Evolutionary conservation across 495 filamentous ascomycete species (phyloP).

Genomic region (Hyaloscypha variabilis): DNA sequence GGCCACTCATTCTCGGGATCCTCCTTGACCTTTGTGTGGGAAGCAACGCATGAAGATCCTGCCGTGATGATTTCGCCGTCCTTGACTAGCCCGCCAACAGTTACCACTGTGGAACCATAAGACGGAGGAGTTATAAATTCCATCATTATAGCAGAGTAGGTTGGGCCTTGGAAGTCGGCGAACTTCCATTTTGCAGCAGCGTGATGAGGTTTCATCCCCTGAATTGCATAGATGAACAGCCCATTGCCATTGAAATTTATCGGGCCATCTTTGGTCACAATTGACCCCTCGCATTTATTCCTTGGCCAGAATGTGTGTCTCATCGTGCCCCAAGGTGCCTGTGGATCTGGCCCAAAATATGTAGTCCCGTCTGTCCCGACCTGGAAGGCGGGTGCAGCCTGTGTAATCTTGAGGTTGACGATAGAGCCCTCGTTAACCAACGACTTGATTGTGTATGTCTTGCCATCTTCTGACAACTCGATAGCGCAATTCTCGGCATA

Average conservation of each 20-base stretch:
- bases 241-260: conserved; percentile 80
- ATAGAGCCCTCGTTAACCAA: conserved; percentile 72
- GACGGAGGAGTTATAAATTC: conserved; percentile 94
- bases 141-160: conserved; percentile 89
- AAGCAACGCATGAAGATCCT: conserved; percentile 60
- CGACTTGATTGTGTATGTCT: conserved; percentile 82
- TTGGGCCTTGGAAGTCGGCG: conserved; percentile 84
- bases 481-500: conserved; percentile 81
- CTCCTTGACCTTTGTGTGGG: conserved; percentile 66
- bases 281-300: conserved; percentile 75
- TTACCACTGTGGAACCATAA: conserved; percentile 87
- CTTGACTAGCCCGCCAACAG: conserved; percentile 78
- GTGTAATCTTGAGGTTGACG: conserved; percentile 82
- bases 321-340: conserved; percentile 90
- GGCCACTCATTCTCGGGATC: conserved; percentile 88
- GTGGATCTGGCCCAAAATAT: conserved; percentile 80
- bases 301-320: conserved; percentile 92
- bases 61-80: conserved; percentile 80
- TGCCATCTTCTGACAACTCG: conserved; percentile 81
- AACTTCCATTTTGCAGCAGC: conserved; percentile 95
- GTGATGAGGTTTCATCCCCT: conserved; percentile 99
- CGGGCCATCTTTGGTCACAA: conserved; percentile 82
- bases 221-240: conserved; percentile 79
- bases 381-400: conserved; percentile 77
- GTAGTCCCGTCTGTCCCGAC: conserved; percentile 85